A percentile compares a stretch with the other conserved stretches of the same genome.
These are phyloP conservation scores for Botrytis medusae DNA, from an alignment of 2,329 filamentous ascomycete genomes.

Conservation along the genomic window DNA sequence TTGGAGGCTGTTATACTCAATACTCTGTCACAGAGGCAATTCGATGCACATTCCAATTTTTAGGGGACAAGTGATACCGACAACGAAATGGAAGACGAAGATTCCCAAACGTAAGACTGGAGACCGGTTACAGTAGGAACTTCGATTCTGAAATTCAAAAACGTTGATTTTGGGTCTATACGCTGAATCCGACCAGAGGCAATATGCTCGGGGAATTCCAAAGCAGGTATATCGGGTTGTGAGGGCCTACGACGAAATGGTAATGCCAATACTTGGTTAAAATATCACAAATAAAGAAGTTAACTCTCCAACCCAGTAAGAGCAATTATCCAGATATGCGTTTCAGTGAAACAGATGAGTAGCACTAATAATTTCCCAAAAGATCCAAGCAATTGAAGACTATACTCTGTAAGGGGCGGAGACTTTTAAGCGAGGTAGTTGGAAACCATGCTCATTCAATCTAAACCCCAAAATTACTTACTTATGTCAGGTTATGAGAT, in stretches of 20 bases:
- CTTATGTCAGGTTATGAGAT: background rate
- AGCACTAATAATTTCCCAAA: rapidly evolving
- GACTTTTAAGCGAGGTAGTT: background rate
- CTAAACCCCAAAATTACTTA: background rate
- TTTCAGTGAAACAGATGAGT: too few relatives aligned
- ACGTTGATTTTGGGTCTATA: rapidly evolving
- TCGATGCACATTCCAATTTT: background rate
- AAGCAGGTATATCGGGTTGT: background rate
- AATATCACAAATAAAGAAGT: background rate
- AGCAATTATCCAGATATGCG: rapidly evolving
- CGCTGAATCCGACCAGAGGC: rapidly evolving
- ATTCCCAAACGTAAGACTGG: background rate
- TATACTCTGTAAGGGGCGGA: background rate
- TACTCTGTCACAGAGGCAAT: background rate
- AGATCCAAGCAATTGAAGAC: background rate
- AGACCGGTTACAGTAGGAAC: background rate
- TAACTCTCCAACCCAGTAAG: rapidly evolving
- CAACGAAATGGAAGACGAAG: background rate
- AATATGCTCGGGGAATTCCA: rapidly evolving
- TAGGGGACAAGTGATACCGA: background rate
- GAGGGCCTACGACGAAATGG: background rate
- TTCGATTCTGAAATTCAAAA: rapidly evolving
- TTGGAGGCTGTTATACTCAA: too few relatives aligned
- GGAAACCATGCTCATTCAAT: background rate
- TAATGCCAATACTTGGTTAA: background rate